Base-by-base conservation (phyloP, 352 stramenopile genomes). In the Pythium aquatile region DNA sequence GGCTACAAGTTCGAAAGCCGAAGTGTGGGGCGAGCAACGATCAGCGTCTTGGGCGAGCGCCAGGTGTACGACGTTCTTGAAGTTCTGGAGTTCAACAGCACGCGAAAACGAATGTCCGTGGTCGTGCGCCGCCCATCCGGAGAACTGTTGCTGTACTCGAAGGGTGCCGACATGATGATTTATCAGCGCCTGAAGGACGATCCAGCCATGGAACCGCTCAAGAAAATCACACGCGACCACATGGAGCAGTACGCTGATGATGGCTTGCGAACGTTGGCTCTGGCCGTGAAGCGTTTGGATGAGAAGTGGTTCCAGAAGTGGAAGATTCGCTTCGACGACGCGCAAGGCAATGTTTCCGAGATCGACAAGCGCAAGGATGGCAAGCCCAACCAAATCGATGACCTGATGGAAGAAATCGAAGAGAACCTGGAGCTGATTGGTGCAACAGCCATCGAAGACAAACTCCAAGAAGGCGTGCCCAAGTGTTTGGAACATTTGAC, bases 131-230 rank as follows among this genome's bases (percentile, higher is more conserved):
- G 77, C 5, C 78, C 81, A 1, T 79, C 29, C 16, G 81, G 83
- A 54, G 73, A 85, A 61, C 57, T 91, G 26, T 55, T 87, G 10
- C 61, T 96, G 28, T 93, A 90, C 71, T 81, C 66, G 20, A 97
- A 98, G 70, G 94, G 94, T n/a, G 94, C 94, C 6, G 94, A 98
- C 61, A 97, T 92, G 72, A 90, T 97, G 68, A 96, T 98, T 40
- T 93, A 97, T 59, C 81, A 90, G 47, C 85, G 87, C 4, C 61
- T 93, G 5, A 76, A 73, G 14, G 60, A 83, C n/a, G 74, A 87
- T 26, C 65, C 79, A 13, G 66, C 76, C 2, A 87, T 79, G 63
- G 58, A 79, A 28, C 68, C 68, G 10, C 55, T 91, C 47, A 83
- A 87, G 61, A 77, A 81, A 17, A 70, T 79, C 52, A 91, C 85